These are phyloP conservation scores for Cadophora sp. DNA, from an alignment of 2,329 filamentous ascomycete species.

Conservation along the genomic window DNA sequence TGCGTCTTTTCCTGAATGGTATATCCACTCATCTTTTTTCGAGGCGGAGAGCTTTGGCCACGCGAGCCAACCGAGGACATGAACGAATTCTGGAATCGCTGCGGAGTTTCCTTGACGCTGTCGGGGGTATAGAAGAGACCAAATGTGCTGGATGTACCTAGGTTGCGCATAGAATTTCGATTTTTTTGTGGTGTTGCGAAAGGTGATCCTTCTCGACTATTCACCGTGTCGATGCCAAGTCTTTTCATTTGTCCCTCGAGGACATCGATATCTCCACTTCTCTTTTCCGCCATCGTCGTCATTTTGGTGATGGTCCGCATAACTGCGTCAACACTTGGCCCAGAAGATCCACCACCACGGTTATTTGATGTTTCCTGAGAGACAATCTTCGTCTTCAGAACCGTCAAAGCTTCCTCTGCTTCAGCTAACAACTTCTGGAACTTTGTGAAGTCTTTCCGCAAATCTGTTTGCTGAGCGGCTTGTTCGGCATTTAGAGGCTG, in stretches of 20 bases:
- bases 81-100: slow-evolving; percentile 41
- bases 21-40: slow-evolving; percentile 69
- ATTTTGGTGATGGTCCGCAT: slow-evolving; percentile 91
- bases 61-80: slow-evolving; percentile 40
- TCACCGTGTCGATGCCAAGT: slow-evolving; percentile 59
- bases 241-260: slow-evolving; percentile 86
- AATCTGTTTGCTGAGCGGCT: slow-evolving; percentile 80
- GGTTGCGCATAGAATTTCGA: slow-evolving; percentile 35
- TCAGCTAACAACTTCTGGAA: slow-evolving; percentile 79
- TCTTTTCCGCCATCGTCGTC: slow-evolving; percentile 90
- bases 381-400: slow-evolving; percentile 81
- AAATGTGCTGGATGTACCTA: slow-evolving; percentile 39
- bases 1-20: slow-evolving; percentile 63
- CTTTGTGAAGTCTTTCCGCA: slow-evolving; percentile 76
- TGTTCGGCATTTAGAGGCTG: slow-evolving; percentile 87
- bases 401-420: slow-evolving; percentile 78
- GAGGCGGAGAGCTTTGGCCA: slow-evolving; percentile 45
- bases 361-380: slow-evolving; percentile 58
- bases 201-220: slow-evolving; percentile 53
- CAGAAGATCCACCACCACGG: slow-evolving; percentile 52
- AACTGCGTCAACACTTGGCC: slow-evolving; percentile 88
- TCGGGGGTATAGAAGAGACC: slow-evolving; percentile 44
- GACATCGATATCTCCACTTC: slow-evolving; percentile 88
- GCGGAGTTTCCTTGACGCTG: slow-evolving; percentile 36
- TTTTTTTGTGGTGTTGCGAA: slow-evolving; percentile 46